These are phyloP conservation scores for Marsdenia floribunda DNA, from an alignment of 257 asterid genomes.

Conservation along the genomic window DNA sequence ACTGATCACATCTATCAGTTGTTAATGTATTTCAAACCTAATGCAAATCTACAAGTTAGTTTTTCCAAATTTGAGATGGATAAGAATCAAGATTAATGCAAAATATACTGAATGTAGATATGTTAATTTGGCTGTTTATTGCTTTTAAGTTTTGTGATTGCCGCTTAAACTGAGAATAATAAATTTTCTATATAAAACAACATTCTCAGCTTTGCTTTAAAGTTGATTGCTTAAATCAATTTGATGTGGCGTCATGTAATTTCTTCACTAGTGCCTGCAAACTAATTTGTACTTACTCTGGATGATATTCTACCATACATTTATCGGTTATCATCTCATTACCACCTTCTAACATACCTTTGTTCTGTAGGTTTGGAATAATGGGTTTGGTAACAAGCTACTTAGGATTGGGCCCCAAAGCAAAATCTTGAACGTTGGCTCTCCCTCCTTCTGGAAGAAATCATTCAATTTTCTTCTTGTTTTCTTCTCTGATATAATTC, in stretches of 20 bases:
- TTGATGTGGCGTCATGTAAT: not conserved
- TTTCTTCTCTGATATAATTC: not conserved
- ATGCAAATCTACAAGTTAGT: not conserved
- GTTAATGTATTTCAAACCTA: not conserved
- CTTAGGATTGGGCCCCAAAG: slow-evolving; percentile 64
- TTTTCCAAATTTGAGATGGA: not conserved
- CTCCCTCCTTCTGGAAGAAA: not conserved
- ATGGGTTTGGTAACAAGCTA: slow-evolving; percentile 84
- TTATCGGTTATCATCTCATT: not conserved
- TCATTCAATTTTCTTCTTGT: not conserved
- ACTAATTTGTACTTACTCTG: not conserved
- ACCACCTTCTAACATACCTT: slow-evolving; percentile 1
- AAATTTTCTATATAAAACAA: not conserved
- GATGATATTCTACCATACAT: not conserved
- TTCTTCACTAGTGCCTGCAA: not conserved
- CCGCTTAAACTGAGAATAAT: not conserved
- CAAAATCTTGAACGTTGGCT: slow-evolving; percentile 18
- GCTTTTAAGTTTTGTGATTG: not conserved
- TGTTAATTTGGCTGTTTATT: not conserved
- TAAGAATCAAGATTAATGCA: not conserved
- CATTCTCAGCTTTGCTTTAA: too few species aligned
- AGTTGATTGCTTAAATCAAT: not conserved
- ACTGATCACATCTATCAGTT: not conserved
- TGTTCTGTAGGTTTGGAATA: slow-evolving; percentile 56
- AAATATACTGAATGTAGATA: not conserved